Percentiles rank a stretch among this genome's conserved stretches.
Conservation (phyloP, 2,329 filamentous ascomycete species). For the Cucurbitaria berberidis region DNA sequence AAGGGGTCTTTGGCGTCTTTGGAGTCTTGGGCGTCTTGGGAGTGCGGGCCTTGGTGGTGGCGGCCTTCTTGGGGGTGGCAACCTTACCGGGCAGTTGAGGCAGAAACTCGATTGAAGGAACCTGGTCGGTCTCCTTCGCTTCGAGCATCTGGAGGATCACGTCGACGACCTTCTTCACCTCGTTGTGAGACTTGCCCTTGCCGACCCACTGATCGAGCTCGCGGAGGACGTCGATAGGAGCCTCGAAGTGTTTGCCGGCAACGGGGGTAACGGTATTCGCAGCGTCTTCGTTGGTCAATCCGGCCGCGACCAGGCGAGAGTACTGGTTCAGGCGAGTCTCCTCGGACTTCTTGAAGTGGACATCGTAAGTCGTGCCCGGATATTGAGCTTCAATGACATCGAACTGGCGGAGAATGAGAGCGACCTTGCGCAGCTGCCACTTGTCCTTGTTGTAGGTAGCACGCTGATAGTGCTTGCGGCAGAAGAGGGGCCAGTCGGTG, state of each 20-base stretch:
- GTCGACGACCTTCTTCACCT: constrained; percentile 30
- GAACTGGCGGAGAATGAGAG: constrained; percentile 43
- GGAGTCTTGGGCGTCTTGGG: constrained; percentile 13
- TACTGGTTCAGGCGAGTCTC: constrained; percentile 41
- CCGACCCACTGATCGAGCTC: constrained; percentile 36
- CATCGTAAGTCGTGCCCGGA: constrained; percentile 40
- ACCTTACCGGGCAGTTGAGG: constrained; percentile 30
- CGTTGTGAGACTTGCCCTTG: constrained; percentile 20
- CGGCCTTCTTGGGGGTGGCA: constrained; percentile 13
- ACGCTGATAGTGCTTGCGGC: constrained; percentile 51
- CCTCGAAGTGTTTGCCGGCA: constrained; percentile 36
- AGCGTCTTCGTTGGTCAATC: constrained; percentile 12
- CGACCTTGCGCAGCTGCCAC: constrained; percentile 45
- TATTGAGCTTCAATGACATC: constrained; percentile 37
- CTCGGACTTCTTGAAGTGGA: constrained; percentile 46
- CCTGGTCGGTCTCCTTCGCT: constrained; percentile 29
- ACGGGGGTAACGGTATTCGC: constrained; percentile 16
- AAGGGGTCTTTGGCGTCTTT: constrained; percentile 19
- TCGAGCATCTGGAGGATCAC: constrained; percentile 40
- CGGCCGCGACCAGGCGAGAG: constrained; percentile 29
- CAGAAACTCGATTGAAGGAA: constrained; percentile 42
- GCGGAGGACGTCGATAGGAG: constrained; percentile 43
- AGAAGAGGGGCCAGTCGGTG: constrained; percentile 44
- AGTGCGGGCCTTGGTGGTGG: constrained; percentile 12
- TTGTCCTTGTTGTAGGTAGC: constrained; percentile 44